Base-by-base conservation (phyloP, 768 basidiomycete genomes). In the Amyloporia xantha region DNA sequence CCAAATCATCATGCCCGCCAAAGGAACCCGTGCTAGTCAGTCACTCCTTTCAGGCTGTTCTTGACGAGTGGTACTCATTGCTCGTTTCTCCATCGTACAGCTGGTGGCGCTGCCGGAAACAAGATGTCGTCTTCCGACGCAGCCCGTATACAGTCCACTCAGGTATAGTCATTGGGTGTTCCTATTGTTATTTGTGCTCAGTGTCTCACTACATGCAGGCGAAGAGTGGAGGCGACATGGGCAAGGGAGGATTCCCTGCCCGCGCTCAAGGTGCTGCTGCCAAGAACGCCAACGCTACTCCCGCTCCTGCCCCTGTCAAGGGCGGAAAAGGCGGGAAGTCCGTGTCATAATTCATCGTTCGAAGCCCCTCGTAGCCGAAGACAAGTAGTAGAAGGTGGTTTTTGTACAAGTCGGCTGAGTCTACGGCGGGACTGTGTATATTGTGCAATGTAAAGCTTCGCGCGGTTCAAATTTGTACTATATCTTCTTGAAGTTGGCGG, bases 201-300 rank as follows among this genome's bases (percentile, higher is more conserved):
- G 2, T 19, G 36, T 28, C 15, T 41, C 41, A 23, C n/a, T n/a
- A n/a, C n/a, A n/a, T n/a, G 25, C 39, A 63, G 62, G 62, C 62
- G 42, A 63, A 61, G 54, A 41, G 49, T n/a, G 62, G 62, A 27
- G 53, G 50, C 37, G 60, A 62, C 51, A 55, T 59, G 45, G 47
- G 55, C 56, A 63, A 63, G 54, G 57, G 53, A 41, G 26, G 48
- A 48, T 62, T 61, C 54, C 55, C 60, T 27, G 52, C 62, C 24
- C 62, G 62, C 45, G 57, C 53, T 21, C 60, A 60, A 54, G 41
- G 45, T 30, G 52, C 55, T 15, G 62, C 60, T 2, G 42, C 57
- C 28, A 47, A 43, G 47, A 63, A 59, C 47, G 54, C 50, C n/a
- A 62, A 57, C 45, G 54, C 53, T 17, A 48, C 48, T 15, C 44